Evolutionary conservation across 164 flowering plant species (phyloP).

Genomic region (Euptelea pleiosperma): DNA sequence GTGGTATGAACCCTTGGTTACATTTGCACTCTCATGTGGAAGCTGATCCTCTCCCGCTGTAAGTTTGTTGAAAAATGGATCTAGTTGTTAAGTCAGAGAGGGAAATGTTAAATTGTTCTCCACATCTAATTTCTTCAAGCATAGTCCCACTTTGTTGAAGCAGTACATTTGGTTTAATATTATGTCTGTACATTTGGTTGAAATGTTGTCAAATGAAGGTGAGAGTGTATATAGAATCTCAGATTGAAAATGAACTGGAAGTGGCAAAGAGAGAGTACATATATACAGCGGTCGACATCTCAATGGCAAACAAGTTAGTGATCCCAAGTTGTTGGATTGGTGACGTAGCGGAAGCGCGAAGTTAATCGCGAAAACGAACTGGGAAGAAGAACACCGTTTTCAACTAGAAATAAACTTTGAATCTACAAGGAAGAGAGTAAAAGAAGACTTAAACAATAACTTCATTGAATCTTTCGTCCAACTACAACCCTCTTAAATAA

Average conservation of each 20-base stretch:
- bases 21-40: conserved; percentile 94
- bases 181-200: conserved; percentile 6
- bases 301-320: conserved; percentile 35
- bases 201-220: conserved; percentile 46
- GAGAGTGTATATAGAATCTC: conserved; percentile 66
- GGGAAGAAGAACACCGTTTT: too few species aligned
- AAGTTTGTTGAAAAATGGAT: conserved; percentile 32
- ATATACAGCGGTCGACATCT: conserved; percentile 73
- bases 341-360: too few species aligned
- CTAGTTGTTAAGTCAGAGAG: background rate
- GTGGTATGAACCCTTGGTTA: conserved; percentile 80
- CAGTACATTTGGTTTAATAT: background rate
- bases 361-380: too few species aligned
- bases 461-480: too few species aligned
- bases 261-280: conserved; percentile 71
- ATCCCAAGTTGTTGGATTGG: conserved; percentile 79
- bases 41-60: conserved; percentile 97
- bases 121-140: too few species aligned
- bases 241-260: conserved; percentile 71
- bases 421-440: too few species aligned
- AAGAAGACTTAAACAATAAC: too few species aligned
- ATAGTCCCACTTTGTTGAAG: background rate
- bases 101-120: too few species aligned
- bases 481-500: too few species aligned
- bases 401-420: too few species aligned